Conservation (phyloP, 768 basidiomycete species). For the Rhodotorula babjevae region DNA sequence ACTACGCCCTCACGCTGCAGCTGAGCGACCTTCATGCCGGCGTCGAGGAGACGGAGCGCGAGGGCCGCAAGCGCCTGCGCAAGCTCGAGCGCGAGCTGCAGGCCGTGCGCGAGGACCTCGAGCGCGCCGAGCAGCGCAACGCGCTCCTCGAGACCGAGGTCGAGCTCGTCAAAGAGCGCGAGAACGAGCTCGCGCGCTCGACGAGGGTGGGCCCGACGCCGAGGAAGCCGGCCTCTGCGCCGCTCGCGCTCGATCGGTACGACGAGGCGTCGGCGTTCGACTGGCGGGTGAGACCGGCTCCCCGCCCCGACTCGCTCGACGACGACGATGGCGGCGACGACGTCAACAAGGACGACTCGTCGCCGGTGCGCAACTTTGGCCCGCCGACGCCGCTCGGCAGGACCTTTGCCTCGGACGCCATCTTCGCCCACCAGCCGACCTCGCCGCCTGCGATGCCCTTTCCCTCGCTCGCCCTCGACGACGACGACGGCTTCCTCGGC, state of each 20-base stretch:
- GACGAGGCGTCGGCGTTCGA: background rate
- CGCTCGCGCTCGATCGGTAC: background rate
- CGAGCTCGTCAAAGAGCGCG: background rate
- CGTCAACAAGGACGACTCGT: background rate
- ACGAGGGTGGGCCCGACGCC: background rate
- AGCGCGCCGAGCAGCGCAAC: slow-evolving; percentile 33
- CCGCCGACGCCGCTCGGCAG: background rate
- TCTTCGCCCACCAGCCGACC: background rate
- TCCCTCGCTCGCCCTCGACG: background rate
- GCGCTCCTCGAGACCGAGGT: slow-evolving; percentile 10
- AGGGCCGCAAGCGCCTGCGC: slow-evolving; percentile 36
- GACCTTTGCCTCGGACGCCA: background rate
- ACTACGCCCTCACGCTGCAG: slow-evolving; percentile 25
- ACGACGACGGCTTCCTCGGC: background rate
- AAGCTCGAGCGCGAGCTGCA: slow-evolving; percentile 41
- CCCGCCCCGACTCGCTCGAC: too few relatives aligned
- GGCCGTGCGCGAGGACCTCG: slow-evolving; percentile 31
- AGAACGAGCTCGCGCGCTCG: slow-evolving; percentile 4
- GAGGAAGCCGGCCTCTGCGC: background rate
- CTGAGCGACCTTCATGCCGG: slow-evolving; percentile 31
- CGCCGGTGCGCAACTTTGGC: background rate
- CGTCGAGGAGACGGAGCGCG: slow-evolving; percentile 15
- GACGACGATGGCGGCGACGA: background rate
- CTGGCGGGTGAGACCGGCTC: background rate
- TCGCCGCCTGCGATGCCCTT: background rate